Percentiles rank a stretch among this genome's conserved stretches.
phyloP scores from a whole-genome alignment of 257 asterid species.

The Phtheirospermum japonicum region DNA sequence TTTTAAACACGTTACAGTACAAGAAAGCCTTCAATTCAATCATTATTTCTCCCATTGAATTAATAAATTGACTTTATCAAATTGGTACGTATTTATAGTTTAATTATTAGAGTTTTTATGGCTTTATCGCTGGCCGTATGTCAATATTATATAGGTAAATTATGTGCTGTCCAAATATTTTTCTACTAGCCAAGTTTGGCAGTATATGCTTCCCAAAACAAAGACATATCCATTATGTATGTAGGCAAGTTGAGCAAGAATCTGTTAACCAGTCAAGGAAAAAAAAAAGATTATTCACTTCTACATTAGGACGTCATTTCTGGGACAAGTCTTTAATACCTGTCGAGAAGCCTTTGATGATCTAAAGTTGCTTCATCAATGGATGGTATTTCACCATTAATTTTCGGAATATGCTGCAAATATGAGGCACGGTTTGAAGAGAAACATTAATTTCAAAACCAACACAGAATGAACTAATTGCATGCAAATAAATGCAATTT shows the following conservation, averaged over 20 bases:
- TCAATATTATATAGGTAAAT: too few species aligned
- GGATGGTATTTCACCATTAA: conserved; percentile 93
- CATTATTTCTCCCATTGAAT: too few species aligned
- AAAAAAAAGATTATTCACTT: not conserved
- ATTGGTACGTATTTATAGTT: too few species aligned
- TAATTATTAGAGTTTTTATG: too few species aligned
- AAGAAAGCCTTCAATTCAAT: too few species aligned
- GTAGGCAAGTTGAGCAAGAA: not conserved
- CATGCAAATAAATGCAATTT: not conserved
- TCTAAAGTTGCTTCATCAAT: conserved; percentile 85
- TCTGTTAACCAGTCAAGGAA: not conserved
- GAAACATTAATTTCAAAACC: not conserved
- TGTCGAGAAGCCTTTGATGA: conserved; percentile 89
- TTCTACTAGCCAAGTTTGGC: too few species aligned
- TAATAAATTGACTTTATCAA: too few species aligned
- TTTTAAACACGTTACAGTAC: too few species aligned
- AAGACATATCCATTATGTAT: not conserved
- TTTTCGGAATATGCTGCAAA: conserved; percentile 91
- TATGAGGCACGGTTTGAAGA: conserved; percentile 17
- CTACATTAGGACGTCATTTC: not conserved
- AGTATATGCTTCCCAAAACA: not conserved
- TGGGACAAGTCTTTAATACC: conserved; percentile 46
- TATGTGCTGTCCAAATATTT: too few species aligned
- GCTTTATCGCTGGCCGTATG: too few species aligned
- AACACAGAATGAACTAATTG: not conserved